These are phyloP conservation scores for Venturia pyrina DNA, from an alignment of 2,329 filamentous ascomycete species.

Conservation along the genomic window DNA sequence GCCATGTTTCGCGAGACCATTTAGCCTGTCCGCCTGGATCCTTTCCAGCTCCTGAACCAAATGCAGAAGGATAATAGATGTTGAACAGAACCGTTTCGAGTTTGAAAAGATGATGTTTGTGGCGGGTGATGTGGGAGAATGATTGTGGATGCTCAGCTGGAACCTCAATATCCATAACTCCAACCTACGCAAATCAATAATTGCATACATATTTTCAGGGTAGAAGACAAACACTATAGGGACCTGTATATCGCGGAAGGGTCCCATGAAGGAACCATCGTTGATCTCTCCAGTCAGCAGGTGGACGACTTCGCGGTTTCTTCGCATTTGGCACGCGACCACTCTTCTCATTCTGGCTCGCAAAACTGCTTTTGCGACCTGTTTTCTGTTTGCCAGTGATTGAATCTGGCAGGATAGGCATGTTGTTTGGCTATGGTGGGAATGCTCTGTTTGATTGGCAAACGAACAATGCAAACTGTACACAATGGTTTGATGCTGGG, in stretches of 20 bases:
- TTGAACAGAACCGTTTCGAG: slow-evolving; percentile 53
- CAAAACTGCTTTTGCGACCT: neutral
- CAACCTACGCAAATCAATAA: slow-evolving; percentile 22
- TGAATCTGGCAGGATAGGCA: slow-evolving; percentile 4
- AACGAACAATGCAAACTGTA: neutral
- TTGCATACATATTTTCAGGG: neutral
- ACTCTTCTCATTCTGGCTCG: neutral
- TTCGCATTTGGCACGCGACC: slow-evolving; percentile 30
- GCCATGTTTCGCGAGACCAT: slow-evolving; percentile 50
- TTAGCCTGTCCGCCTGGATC: slow-evolving; percentile 31
- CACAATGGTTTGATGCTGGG: neutral
- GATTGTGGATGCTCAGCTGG: slow-evolving; percentile 36
- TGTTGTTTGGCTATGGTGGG: neutral
- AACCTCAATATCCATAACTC: slow-evolving; percentile 46
- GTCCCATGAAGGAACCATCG: slow-evolving; percentile 33
- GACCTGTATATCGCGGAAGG: slow-evolving; percentile 42
- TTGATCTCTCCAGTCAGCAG: slow-evolving; percentile 38
- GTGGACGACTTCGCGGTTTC: slow-evolving; percentile 39
- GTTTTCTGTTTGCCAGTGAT: slow-evolving; percentile 5
- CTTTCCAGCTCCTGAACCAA: slow-evolving; percentile 30
- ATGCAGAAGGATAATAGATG: slow-evolving; percentile 53
- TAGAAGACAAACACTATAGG: slow-evolving; percentile 30
- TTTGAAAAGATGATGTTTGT: slow-evolving; percentile 38
- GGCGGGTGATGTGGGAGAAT: slow-evolving; percentile 41
- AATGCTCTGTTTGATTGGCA: neutral